Evolutionary conservation across 179 eudicot species (phyloP), one percentile per base, ranked within the genome.

Genomic region (Gypsophila paniculata): DNA sequence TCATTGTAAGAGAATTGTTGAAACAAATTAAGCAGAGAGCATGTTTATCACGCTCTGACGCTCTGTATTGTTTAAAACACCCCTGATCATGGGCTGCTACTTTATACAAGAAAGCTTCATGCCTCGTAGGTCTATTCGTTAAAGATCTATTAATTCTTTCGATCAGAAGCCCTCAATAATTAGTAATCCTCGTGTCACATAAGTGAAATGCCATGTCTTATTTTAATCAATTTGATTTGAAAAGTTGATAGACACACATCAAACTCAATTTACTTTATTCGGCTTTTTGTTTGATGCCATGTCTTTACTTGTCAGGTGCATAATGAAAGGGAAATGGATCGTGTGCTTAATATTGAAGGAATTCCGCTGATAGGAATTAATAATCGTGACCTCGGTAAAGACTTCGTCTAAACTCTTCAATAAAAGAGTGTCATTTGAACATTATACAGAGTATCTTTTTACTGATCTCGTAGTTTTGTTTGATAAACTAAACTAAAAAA

Each of bases 331-430:
- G 99, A 94, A 83, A 88, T 94, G 84, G 99, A 94, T 29, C 97
- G 99, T 12, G 88, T 91, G 63, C 94, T 94, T 51, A 89, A 66
- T 64, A 84, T 94, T 53, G 96, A 89, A n/a, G 99, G 93, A 18
- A 77, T 91, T 69, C 80, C 88, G 75, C 96, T 94, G 59, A 79
- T 94, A 72, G 97, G 99, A 78, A 94, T 94, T 79, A 94, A 94
- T 82, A 94, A 94, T 61, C 90, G 99, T 7, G 78, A 88, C 86
- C 96, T 94, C 62, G 97, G 99, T 94, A 78, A 46, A 68, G 71
- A 15, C 29, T 70, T 63, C 34, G 70, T 26, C 29, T 69, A 23
- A 53, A 49, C 42, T 49, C 59, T 29, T 26, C 8, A 18, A 17
- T n/a, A 17, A 6, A 68, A 49, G 4, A 29, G 18, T 14, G 53